phyloP scores from a whole-genome alignment of 805 yeast genomes.

The Zygosaccharomyces rouxii region DNA sequence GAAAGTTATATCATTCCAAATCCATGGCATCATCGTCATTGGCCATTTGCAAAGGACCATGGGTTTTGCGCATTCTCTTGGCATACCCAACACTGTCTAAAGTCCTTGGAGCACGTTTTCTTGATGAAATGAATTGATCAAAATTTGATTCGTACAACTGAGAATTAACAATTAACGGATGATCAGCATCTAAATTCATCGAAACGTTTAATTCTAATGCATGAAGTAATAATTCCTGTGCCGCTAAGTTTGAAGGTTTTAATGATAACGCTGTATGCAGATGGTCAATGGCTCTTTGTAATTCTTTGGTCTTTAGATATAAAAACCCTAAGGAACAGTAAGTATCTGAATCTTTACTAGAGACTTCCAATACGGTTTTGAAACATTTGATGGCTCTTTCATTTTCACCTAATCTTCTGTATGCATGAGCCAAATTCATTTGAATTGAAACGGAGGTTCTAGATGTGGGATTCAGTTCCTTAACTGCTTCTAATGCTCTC shows the following conservation, averaged over 20 bases:
- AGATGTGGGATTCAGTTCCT: constrained; percentile 66
- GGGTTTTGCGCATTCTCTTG: constrained; percentile 10
- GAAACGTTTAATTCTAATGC: constrained; percentile 61
- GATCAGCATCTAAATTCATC: constrained; percentile 27
- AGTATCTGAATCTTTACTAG: constrained; percentile 68
- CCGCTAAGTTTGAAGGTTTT: constrained; percentile 76
- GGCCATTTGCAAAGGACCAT: constrained; percentile 4
- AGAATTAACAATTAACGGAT: constrained; percentile 29
- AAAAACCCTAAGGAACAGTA: constrained; percentile 83
- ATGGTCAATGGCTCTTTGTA: constrained; percentile 63
- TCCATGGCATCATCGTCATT: constrained; percentile 23
- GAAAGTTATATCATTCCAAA: constrained; percentile 12
- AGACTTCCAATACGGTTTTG: constrained; percentile 63
- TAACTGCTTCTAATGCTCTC: constrained; percentile 68
- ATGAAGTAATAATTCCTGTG: constrained; percentile 71
- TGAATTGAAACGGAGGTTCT: constrained; percentile 82
- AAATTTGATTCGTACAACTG: constrained; percentile 15
- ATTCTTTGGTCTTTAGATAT: constrained; percentile 62
- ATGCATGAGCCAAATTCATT: constrained; percentile 84
- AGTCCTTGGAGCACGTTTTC: constrained; percentile 13
- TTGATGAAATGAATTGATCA: constrained; percentile 8
- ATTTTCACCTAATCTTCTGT: constrained; percentile 57
- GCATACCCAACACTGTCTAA: constrained; percentile 10
- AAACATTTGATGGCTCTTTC: constrained; percentile 72
- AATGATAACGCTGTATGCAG: constrained; percentile 80